Conservation (phyloP, 1,284 basidiomycete species). For the Sanghuangporus baumii region DNA sequence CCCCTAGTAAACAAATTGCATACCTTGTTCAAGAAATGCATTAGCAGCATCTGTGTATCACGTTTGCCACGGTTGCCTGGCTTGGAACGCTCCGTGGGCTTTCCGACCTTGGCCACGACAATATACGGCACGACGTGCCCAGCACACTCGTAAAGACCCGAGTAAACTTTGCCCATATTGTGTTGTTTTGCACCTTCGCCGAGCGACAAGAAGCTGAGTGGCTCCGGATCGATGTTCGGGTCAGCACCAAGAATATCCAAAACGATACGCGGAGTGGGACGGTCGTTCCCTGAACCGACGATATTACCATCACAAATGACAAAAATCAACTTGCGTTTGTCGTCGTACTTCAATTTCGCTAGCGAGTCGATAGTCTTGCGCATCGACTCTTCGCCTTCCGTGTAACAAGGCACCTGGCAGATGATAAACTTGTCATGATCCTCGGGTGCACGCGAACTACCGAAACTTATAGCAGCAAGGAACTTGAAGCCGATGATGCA, state of each 20-base stretch:
- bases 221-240: slow-evolving; percentile 90
- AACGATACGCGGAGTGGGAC: slow-evolving; percentile 89
- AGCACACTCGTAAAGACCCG: slow-evolving; percentile 88
- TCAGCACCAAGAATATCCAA: slow-evolving; percentile 95
- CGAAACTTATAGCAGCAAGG: slow-evolving; percentile 89
- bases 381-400: slow-evolving; percentile 88
- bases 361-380: slow-evolving; percentile 91
- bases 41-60: slow-evolving; percentile 93
- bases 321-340: slow-evolving; percentile 94
- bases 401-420: slow-evolving; percentile 98
- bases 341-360: slow-evolving; percentile 93
- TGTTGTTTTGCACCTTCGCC: slow-evolving; percentile 95
- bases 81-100: slow-evolving; percentile 87
- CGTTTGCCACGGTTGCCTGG: slow-evolving; percentile 97
- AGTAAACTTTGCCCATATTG: slow-evolving; percentile 98
- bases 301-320: slow-evolving; percentile 99
- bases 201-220: slow-evolving; percentile 88
- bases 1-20: slow-evolving; percentile 12
- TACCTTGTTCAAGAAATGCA: slow-evolving; percentile 97
- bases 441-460: slow-evolving; percentile 79
- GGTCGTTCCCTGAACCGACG: slow-evolving; percentile 91
- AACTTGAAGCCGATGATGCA: slow-evolving; percentile 98
- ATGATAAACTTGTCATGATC: slow-evolving; percentile 99
- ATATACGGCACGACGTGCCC: slow-evolving; percentile 97
- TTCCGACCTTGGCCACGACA: slow-evolving; percentile 95